Evolutionary conservation across 148 eudicot species (phyloP), one percentile per base, ranked within the genome.

Genomic region (Arctostaphylos glauca): DNA sequence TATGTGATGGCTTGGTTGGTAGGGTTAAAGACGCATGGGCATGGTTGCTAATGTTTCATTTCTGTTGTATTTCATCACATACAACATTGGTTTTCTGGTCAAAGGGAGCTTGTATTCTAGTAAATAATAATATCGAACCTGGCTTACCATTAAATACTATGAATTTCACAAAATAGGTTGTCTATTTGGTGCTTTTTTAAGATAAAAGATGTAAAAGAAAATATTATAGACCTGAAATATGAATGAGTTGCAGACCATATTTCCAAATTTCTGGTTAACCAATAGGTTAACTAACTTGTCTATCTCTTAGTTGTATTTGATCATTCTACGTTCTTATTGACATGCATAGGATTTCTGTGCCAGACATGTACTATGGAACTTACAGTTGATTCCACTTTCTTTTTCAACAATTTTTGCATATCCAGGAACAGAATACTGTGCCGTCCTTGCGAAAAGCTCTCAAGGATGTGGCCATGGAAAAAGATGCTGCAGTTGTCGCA

Each of bases 401-500:
- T 7, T 49, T 46, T 53, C 41, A n/a, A 4, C 53, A 76, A 74
- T 21, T 47, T 64, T 80, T 21, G 25, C 68, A 83, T 79, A 68
- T 86, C 64, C 92, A 96, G 99, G 99, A 96, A 86, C 95, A 89
- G 67, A 92, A 86, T 74, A 85, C 91, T 18, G 90, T 96, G 72
- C 99, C 99, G 8, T 93, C 97, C 74, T 87, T 96, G 83, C 87
- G 99, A 83, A 96, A 88, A 92, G 94, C 98, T 70, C 95, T 96
- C 47, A 94, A 86, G 88, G 98, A 94, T 87, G 96, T 96, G 84
- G 98, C 98, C 1, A 96, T 96, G 99, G 98, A 94, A 85, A 96
- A 96, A 79, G 99, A 96, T 90, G 98, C 98, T 74, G 99, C 99
- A 84, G 99, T 96, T 88, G 99, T 96, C 87, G 94, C 97, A 74